Evolutionary conservation across 495 filamentous ascomycete genomes (phyloP), one percentile per base, ranked within the genome.

Genomic region (Penicillium ochrochloron): DNA sequence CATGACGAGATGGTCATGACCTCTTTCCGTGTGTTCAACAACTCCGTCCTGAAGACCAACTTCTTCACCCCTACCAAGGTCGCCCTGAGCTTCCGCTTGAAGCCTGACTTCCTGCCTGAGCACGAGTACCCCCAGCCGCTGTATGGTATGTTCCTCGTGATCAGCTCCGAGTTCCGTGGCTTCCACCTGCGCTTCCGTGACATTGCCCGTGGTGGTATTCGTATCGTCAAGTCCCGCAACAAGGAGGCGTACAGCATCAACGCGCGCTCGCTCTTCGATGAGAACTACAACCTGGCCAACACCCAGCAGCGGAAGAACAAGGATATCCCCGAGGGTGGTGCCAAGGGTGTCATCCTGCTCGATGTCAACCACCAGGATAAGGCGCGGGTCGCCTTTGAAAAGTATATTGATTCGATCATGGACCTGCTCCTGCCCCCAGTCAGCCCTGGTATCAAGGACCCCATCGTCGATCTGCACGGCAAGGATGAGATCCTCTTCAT

Each of bases 271-370:
- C 83, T 98, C 52, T 99, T 99, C 68, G 95, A 99, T 66, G 95
- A 99, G 79, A 99, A 99, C 78, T 99, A 99, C 78, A 94, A 94
- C 63, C 87, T 99, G 64, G 95, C 95, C 64, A 98, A 95, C 76
- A 99, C 95, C 0, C 95, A 99, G 77, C 96, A 98, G 82, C 92
- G 96, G 71, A 99, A 99, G 86, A 99, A 99, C 83, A 99, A 99
- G 82, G 95, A 99, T 71, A 99, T 99, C 46, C 95, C 95, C n/a
- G 95, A 99, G 82, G 95, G 95, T 58, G 95, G 95, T 61, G 95
- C 94, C 58, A 99, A 99, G 82, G 95, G 95, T 77, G 95, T 99
- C 55, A 94, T 99, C 60, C 88, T 99, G 34, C 86, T 99, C 33
- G 94, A 98, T 78, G 88, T 92, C 37, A 86, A 92, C 66, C 93